Evolutionary conservation across 2,329 filamentous ascomycete genomes (phyloP).

Genomic region (Hirsutella minnesotensis): DNA sequence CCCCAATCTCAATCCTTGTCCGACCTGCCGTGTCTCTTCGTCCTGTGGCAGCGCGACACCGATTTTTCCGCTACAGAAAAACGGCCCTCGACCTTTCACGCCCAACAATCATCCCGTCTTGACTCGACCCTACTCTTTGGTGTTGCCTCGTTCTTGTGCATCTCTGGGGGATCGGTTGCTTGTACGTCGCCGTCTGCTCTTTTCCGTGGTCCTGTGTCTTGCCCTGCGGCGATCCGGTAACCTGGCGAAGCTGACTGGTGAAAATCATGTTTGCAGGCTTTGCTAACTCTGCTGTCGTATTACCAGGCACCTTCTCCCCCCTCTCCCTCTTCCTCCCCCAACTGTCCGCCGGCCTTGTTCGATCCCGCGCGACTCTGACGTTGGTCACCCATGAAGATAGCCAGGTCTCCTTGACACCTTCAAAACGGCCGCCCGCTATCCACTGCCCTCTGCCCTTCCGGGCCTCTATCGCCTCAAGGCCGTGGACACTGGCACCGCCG

Average conservation of each 20-base stretch:
- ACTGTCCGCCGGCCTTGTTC: conserved; percentile 7
- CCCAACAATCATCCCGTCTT: background rate
- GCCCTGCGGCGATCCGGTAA: no score
- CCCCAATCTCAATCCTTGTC: background rate
- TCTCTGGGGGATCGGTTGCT: no score
- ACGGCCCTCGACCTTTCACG: no score
- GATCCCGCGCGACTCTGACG: conserved; percentile 17
- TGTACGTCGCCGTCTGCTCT: no score
- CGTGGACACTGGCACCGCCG: background rate
- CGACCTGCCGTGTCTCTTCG: background rate
- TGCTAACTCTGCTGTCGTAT: conserved; percentile 2
- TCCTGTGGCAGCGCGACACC: no score
- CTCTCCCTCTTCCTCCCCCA: background rate
- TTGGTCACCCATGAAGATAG: conserved; percentile 9
- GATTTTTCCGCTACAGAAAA: no score
- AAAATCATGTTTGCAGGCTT: background rate
- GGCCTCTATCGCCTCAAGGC: background rate
- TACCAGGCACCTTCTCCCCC: conserved; percentile 1
- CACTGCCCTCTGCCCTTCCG: background rate
- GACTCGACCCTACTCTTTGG: background rate
- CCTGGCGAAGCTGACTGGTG: no score
- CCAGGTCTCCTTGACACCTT: background rate
- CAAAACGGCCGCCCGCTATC: background rate
- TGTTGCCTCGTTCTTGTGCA: background rate
- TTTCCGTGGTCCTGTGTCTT: no score